Base-by-base conservation (phyloP, 192 early-diverging fungal genomes). In the Obelidium mucronatum region DNA sequence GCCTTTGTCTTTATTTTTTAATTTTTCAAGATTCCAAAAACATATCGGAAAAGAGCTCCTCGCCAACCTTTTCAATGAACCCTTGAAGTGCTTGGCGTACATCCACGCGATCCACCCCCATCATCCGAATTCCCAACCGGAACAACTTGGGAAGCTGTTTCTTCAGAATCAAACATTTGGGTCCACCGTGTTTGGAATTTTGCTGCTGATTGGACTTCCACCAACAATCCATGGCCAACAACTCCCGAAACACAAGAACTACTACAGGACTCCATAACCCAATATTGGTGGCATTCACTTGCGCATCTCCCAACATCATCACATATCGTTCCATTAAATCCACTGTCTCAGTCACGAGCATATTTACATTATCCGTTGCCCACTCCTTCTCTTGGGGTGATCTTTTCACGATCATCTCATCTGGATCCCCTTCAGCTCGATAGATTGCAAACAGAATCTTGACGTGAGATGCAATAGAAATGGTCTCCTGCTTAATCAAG, bases 401-500 rank as follows among this genome's bases (percentile, higher is more conserved):
- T 11, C 61, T 28, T 53, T 36, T 44, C 8, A 35, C 66, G 4
- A 53, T 34, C 26, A 24, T 55, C 42, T 67, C 66, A 28, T 70
- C 76, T 8, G 26, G 28, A 68, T 79, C 78, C n/a, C 80, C 79
- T 37, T 67, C 70, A 1, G 56, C 56, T 4, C 79, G 78, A 59
- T 87, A 83, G 19, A 78, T 78, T 1, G 79, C 82, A 78, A 88
- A 88, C 33, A 88, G 75, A n/a, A 88, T 60, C 15, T 73, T 58
- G 19, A 88, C 69, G 44, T 84, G 83, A 22, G 79, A 80, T 3
- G 77, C 74, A 30, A 87, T 56, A 44, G 78, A 73, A 37, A 84
- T 79, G 22, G 95, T 94, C 81, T 98, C 96, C 78, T 96, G 95
- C 74, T 94, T 96, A 31, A 97, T 86, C 52, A 98, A 72, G 65